Conservation (phyloP, 202 grass and related monocot species). For the Bolboschoenoplectus hybrid region DNA sequence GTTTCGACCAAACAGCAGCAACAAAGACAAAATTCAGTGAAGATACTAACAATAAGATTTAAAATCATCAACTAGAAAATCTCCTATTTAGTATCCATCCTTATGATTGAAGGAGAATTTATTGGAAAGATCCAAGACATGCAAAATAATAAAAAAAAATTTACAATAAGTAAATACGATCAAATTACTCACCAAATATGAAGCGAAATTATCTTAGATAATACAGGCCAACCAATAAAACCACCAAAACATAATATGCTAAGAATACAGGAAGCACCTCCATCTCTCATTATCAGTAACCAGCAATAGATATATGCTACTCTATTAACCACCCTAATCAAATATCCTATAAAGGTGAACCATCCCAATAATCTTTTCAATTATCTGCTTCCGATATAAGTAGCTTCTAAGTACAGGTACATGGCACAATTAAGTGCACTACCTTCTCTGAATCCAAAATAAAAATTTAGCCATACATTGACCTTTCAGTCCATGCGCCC, state of each 20-base stretch:
- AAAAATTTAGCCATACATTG: constrained; percentile 68
- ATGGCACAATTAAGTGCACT: background rate
- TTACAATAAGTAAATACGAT: background rate
- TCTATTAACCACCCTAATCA: background rate
- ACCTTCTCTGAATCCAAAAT: background rate
- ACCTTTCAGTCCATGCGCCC: constrained; percentile 85
- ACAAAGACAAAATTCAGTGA: background rate
- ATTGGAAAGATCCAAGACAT: no score
- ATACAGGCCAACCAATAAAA: background rate
- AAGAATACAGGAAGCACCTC: background rate
- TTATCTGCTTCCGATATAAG: background rate
- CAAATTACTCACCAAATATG: background rate
- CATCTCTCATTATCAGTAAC: background rate
- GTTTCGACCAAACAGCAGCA: background rate
- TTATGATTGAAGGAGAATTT: no score
- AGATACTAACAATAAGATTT: background rate
- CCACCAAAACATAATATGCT: background rate
- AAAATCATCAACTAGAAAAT: background rate
- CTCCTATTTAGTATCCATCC: no score
- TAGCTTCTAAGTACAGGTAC: background rate
- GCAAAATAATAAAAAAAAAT: no score
- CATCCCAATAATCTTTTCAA: background rate
- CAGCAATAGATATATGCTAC: background rate
- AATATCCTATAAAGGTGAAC: background rate
- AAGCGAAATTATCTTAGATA: background rate